These are phyloP conservation scores for Suillus subalutaceus DNA, from an alignment of 768 basidiomycete species.

Conservation along the genomic window DNA sequence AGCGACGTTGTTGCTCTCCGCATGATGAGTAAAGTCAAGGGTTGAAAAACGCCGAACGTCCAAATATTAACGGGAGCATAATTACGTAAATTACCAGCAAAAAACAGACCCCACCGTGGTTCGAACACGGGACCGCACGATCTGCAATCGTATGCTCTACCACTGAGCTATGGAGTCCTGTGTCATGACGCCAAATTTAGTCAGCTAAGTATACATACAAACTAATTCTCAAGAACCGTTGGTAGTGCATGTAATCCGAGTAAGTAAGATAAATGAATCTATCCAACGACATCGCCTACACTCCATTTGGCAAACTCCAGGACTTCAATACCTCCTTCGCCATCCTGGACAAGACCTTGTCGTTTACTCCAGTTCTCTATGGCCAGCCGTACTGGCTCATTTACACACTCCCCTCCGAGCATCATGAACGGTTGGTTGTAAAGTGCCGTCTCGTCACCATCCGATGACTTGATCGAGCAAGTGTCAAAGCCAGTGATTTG, in stretches of 20 bases:
- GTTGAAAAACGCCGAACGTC: conserved; percentile 3
- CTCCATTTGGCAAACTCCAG: conserved; percentile 67
- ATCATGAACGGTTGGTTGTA: conserved; percentile 79
- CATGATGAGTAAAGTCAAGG: conserved; percentile 33
- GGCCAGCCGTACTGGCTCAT: conserved; percentile 34
- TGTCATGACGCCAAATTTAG: too few species aligned
- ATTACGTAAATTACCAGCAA: conserved; percentile 15
- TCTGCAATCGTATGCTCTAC: conserved; percentile 65
- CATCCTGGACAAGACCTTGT: conserved; percentile 44
- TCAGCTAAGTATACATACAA: neutral
- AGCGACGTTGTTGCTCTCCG: conserved; percentile 41
- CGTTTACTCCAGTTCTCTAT: conserved; percentile 58
- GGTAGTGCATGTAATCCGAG: neutral
- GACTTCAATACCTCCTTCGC: conserved; percentile 36
- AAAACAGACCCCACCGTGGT: conserved; percentile 51
- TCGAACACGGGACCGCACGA: conserved; percentile 61
- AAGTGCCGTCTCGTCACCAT: conserved; percentile 53
- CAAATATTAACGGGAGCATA: neutral
- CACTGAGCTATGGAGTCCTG: conserved; percentile 44
- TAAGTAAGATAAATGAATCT: conserved; percentile 5
- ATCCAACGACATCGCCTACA: conserved; percentile 48
- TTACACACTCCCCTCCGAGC: conserved; percentile 55
- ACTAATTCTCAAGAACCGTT: neutral
- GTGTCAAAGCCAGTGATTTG: conserved; percentile 88
- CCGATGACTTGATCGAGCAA: conserved; percentile 41